A percentile compares a stretch with the other conserved stretches of the same genome.
phyloP scores from a whole-genome alignment of 257 asterid genomes.

The Capsicum chinense region DNA sequence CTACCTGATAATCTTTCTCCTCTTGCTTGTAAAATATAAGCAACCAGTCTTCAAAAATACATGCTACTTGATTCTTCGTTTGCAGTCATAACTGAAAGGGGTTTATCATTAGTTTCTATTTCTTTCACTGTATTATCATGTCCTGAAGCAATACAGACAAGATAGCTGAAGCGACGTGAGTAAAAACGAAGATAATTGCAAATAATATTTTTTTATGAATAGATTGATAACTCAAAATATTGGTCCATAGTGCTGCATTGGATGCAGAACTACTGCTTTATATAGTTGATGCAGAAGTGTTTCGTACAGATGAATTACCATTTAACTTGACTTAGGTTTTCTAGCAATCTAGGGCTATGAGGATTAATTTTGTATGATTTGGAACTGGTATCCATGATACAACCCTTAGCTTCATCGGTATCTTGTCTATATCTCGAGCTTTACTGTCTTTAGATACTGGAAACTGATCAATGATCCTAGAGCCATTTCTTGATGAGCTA shows the following conservation, averaged over 20 bases:
- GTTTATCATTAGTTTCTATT: not conserved
- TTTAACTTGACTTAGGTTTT: not conserved
- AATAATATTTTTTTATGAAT: not conserved
- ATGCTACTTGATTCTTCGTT: not conserved
- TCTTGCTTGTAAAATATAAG: not conserved
- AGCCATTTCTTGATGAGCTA: not conserved
- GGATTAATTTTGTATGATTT: not conserved
- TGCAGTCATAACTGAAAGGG: not conserved
- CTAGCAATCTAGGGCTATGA: not conserved
- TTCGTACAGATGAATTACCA: not conserved
- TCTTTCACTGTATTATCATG: slow-evolving; percentile 56
- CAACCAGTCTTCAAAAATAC: not conserved
- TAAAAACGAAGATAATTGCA: not conserved
- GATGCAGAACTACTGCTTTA: not conserved
- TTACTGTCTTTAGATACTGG: not conserved
- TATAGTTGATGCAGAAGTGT: not conserved
- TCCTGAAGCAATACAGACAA: slow-evolving; percentile 43
- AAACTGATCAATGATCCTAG: not conserved
- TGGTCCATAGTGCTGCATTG: not conserved
- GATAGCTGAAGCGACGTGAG: slow-evolving; percentile 39
- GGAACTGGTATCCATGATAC: not conserved
- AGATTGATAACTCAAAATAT: not conserved
- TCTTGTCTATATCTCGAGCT: not conserved
- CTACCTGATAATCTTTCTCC: not conserved
- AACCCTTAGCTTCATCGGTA: not conserved